phyloP scores from a whole-genome alignment of 2,329 filamentous ascomycete genomes.

The Epichloe typhina region DNA sequence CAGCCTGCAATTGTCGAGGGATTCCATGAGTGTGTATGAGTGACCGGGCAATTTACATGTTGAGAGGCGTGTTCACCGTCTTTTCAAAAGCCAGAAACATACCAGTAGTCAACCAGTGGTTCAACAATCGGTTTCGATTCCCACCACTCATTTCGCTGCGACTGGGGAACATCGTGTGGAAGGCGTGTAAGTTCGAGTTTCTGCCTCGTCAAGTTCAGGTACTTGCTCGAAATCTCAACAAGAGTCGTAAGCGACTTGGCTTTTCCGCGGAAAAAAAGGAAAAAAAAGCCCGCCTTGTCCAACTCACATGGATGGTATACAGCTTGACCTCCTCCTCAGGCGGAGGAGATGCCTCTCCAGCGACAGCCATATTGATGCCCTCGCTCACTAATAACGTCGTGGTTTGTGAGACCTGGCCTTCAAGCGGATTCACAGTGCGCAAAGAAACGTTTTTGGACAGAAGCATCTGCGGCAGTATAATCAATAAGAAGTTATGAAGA shows the following conservation, averaged over 20 bases:
- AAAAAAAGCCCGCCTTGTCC: neutral
- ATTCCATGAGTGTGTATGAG: neutral
- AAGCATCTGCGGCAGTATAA: too few relatives aligned
- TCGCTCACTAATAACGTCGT: neutral
- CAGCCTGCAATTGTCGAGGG: constrained; percentile 31
- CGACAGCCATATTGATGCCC: neutral
- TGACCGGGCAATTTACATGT: too few relatives aligned
- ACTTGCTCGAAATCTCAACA: constrained; percentile 48
- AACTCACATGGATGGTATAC: constrained; percentile 44
- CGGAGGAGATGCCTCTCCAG: constrained; percentile 9
- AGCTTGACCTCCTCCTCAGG: constrained; percentile 33
- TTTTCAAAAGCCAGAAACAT: constrained; percentile 11
- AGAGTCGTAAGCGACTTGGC: neutral
- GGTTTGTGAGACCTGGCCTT: neutral
- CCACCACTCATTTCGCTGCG: constrained; percentile 38
- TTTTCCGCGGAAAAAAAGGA: neutral
- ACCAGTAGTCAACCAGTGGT: constrained; percentile 53
- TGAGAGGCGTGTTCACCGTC: neutral
- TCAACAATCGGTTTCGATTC: constrained; percentile 50
- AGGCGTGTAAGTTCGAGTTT: constrained; percentile 55
- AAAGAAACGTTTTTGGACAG: too few relatives aligned
- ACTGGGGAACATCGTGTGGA: constrained; percentile 41
- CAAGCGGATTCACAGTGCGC: too few relatives aligned
- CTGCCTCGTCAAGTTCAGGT: constrained; percentile 51
- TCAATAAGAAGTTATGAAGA: too few relatives aligned